Conservation (phyloP, 306 rosid species). For the Medicago ruthenica region DNA sequence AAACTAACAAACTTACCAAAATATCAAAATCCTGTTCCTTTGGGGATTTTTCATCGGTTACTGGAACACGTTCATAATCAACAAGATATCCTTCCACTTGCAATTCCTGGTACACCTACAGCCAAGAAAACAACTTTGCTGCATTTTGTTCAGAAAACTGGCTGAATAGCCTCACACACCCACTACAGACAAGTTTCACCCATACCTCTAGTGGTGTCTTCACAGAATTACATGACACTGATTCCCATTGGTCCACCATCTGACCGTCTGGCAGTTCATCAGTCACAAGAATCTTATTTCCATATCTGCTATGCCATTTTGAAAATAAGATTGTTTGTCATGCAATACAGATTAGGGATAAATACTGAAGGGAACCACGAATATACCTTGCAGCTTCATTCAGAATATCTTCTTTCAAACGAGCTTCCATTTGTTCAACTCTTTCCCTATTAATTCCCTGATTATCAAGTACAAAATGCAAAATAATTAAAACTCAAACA, state of each 20-base stretch:
- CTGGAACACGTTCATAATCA: slow-evolving; percentile 92
- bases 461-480: slow-evolving; percentile 30
- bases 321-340: slow-evolving; percentile 39
- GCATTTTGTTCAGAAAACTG: slow-evolving; percentile 38
- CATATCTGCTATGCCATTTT: slow-evolving; percentile 65
- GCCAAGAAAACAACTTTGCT: slow-evolving; percentile 45
- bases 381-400: slow-evolving; percentile 86
- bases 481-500: slow-evolving; percentile 16
- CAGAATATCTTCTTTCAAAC: slow-evolving; percentile 79
- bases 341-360: slow-evolving; percentile 9
- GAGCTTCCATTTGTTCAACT: slow-evolving; percentile 92
- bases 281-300: slow-evolving; percentile 90
- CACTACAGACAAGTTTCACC: slow-evolving; percentile 33
- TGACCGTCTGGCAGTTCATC: slow-evolving; percentile 98
- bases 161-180: slow-evolving; percentile 30
- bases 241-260: slow-evolving; percentile 99
- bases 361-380: slow-evolving; percentile 26
- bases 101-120: slow-evolving; percentile 84
- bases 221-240: slow-evolving; percentile 72
- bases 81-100: slow-evolving; percentile 82
- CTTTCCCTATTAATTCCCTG: slow-evolving; percentile 89
- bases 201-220: slow-evolving; percentile 88
- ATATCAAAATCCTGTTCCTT: slow-evolving; percentile 87
- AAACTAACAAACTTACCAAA: slow-evolving; percentile 62
- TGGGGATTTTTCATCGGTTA: slow-evolving; percentile 95